These are phyloP conservation scores for Cicer bijugum DNA, from an alignment of 306 rosid species.

Conservation along the genomic window DNA sequence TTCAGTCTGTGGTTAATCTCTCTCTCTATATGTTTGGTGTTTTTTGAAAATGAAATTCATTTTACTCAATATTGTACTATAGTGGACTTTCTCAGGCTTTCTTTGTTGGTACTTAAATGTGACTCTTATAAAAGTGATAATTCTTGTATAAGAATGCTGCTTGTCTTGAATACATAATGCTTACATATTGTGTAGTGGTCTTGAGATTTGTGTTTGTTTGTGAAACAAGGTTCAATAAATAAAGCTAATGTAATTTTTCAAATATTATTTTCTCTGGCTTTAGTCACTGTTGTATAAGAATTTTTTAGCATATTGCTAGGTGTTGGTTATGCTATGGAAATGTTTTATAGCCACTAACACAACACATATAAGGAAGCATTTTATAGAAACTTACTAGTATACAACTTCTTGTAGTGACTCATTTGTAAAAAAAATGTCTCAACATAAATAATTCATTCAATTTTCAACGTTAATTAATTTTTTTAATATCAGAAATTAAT, in stretches of 20 bases:
- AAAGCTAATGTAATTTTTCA: slow-evolving; percentile 37
- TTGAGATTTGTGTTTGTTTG: slow-evolving; percentile 54
- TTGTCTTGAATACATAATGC: slow-evolving; percentile 56
- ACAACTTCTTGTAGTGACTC: too few relatives aligned
- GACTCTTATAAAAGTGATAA: slow-evolving; percentile 49
- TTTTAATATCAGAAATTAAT: too few relatives aligned
- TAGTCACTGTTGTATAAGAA: too few relatives aligned
- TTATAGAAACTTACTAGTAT: too few relatives aligned
- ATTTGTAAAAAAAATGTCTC: too few relatives aligned
- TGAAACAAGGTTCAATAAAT: slow-evolving; percentile 56
- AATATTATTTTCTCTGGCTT: neutral
- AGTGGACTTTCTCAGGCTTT: slow-evolving; percentile 52
- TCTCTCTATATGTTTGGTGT: slow-evolving; percentile 47
- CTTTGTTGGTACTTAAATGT: slow-evolving; percentile 52
- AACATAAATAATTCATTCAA: too few relatives aligned
- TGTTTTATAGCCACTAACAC: too few relatives aligned
- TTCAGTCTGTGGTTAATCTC: slow-evolving; percentile 50
- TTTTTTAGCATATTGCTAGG: too few relatives aligned
- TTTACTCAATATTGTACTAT: slow-evolving; percentile 53
- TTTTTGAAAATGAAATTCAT: slow-evolving; percentile 61
- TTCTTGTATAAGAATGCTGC: slow-evolving; percentile 59
- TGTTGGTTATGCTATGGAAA: too few relatives aligned
- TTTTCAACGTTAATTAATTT: too few relatives aligned
- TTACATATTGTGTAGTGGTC: slow-evolving; percentile 58
- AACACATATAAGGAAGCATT: too few relatives aligned